These are phyloP conservation scores for Rutstroemia sp. DNA, from an alignment of 2,329 filamentous ascomycete genomes.

Conservation along the genomic window DNA sequence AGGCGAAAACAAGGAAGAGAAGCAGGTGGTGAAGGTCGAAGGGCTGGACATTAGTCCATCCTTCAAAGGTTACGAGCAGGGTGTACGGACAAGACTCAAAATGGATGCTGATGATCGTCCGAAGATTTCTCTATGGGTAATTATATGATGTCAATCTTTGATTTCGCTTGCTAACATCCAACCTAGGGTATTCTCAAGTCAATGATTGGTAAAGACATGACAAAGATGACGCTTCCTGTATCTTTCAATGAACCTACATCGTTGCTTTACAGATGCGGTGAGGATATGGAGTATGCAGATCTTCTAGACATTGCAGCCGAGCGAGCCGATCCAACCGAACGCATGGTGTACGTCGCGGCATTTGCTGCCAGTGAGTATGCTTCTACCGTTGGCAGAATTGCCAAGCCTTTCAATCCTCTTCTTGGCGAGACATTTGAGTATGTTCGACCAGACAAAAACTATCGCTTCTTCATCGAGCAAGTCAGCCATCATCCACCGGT, in stretches of 20 bases:
- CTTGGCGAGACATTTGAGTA: slow-evolving; percentile 97
- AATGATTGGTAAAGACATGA: slow-evolving; percentile 99
- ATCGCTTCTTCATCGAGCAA: slow-evolving; percentile 97
- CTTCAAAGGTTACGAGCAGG: slow-evolving; percentile 88
- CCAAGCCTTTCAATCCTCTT: slow-evolving; percentile 96
- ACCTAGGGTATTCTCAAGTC: slow-evolving; percentile 86
- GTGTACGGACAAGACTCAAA: slow-evolving; percentile 69
- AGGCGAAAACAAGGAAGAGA: slow-evolving; percentile 28
- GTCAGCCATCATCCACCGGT: slow-evolving; percentile 96
- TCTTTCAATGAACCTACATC: slow-evolving; percentile 99
- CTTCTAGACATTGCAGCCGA: slow-evolving; percentile 84
- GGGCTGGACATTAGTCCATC: slow-evolving; percentile 63
- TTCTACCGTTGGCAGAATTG: slow-evolving; percentile 91
- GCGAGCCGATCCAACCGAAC: slow-evolving; percentile 78
- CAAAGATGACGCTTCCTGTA: slow-evolving; percentile 96
- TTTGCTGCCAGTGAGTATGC: slow-evolving; percentile 97
- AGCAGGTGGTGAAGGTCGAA: slow-evolving; percentile 35
- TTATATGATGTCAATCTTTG: slow-evolving; percentile 28
- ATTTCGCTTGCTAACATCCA: slow-evolving; percentile 20
- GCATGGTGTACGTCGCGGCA: slow-evolving; percentile 87
- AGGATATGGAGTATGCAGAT: slow-evolving; percentile 97
- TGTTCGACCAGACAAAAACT: slow-evolving; percentile 89
- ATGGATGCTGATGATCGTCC: slow-evolving; percentile 89
- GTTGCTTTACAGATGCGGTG: slow-evolving; percentile 84
- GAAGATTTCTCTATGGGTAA: slow-evolving; percentile 92